phyloP scores from a whole-genome alignment of 108 stramenopile genomes.

The Licmophora abbreviata region DNA sequence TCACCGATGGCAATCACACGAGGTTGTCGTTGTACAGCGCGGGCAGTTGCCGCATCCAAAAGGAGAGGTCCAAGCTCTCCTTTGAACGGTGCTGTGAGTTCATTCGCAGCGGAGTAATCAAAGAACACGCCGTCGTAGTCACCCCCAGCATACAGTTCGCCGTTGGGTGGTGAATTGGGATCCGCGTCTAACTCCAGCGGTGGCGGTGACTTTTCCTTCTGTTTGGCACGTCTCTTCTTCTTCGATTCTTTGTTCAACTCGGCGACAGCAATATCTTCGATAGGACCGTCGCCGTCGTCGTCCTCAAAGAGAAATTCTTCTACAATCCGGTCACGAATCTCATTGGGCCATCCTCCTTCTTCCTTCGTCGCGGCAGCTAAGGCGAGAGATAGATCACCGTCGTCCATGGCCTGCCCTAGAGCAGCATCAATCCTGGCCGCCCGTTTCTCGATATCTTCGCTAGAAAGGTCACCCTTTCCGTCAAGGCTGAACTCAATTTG shows the following conservation, averaged over 20 bases:
- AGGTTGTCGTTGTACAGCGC: slow-evolving; percentile 63
- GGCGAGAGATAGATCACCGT: slow-evolving; percentile 57
- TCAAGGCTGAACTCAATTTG: slow-evolving; percentile 46
- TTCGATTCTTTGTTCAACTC: too few relatives aligned
- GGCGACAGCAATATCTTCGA: slow-evolving; percentile 4
- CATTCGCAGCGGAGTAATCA: slow-evolving; percentile 53
- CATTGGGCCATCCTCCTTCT: slow-evolving; percentile 57
- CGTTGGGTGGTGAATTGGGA: slow-evolving; percentile 54
- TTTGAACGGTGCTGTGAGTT: slow-evolving; percentile 40
- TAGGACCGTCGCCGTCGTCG: slow-evolving; percentile 42
- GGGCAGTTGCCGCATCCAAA: slow-evolving; percentile 57
- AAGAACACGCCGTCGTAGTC: slow-evolving; percentile 61
- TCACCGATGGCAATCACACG: slow-evolving; percentile 73
- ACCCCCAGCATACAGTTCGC: slow-evolving; percentile 43
- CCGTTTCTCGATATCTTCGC: slow-evolving; percentile 32
- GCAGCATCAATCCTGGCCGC: slow-evolving; percentile 51
- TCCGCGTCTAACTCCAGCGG: slow-evolving; percentile 27
- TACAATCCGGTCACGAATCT: slow-evolving; percentile 51
- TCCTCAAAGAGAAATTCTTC: slow-evolving; percentile 77
- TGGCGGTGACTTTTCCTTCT: slow-evolving; percentile 10
- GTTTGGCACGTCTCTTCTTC: too few relatives aligned
- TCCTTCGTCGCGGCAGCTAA: slow-evolving; percentile 54
- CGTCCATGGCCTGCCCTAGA: slow-evolving; percentile 60
- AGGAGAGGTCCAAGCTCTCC: slow-evolving; percentile 62
- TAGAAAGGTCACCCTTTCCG: slow-evolving; percentile 23